Evolutionary conservation across 176 grass and related monocot species (phyloP).

Genomic region (Hyparrhenia diplandra): DNA sequence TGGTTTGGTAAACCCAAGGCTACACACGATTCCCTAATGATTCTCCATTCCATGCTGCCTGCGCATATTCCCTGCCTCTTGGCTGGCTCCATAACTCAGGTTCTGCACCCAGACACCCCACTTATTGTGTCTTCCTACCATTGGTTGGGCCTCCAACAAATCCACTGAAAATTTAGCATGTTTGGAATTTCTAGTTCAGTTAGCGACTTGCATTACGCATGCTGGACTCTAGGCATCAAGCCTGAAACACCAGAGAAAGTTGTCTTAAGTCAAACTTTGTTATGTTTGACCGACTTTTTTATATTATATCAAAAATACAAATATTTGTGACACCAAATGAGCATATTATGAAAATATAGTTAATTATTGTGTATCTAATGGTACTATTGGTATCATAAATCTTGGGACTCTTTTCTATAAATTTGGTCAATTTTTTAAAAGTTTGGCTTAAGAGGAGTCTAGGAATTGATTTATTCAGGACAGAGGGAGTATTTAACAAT

Average conservation of each 20-base stretch:
- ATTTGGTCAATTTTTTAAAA: background rate
- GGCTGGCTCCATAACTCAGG: background rate
- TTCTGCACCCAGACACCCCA: background rate
- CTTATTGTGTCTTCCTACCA: background rate
- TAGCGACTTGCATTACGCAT: background rate
- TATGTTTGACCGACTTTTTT: background rate
- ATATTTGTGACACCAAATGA: background rate
- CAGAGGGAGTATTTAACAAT: background rate
- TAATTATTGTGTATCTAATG: background rate
- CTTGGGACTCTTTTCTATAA: background rate
- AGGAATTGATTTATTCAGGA: background rate
- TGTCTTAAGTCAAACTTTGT: background rate
- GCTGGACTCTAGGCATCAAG: background rate
- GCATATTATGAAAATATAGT: background rate
- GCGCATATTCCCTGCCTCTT: background rate
- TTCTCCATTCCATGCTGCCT: background rate
- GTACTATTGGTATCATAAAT: background rate
- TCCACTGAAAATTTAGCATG: background rate
- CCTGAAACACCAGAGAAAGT: background rate
- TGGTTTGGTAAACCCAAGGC: background rate
- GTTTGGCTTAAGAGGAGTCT: background rate
- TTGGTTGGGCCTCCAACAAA: constrained; percentile 16
- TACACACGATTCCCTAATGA: background rate
- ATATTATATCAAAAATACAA: background rate
- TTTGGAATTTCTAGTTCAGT: constrained; percentile 9